Base-by-base conservation (phyloP, 345 rosid species). In the Bretschneidera sinensis region DNA sequence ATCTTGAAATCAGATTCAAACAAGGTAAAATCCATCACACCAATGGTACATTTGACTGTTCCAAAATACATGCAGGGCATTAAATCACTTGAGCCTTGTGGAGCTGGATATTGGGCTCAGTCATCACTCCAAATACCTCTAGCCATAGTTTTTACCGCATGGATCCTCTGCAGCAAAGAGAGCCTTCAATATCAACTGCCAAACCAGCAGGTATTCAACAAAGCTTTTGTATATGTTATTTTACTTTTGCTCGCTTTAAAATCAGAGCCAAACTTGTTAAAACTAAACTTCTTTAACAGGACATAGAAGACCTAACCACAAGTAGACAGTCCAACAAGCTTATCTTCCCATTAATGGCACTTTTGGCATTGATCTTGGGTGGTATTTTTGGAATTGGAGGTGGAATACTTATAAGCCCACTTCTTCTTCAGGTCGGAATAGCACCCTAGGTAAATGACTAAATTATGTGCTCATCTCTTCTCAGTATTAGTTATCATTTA, bases 351-450 rank as follows among this genome's bases (percentile, higher is more conserved):
- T 7, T 70, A 25, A 89, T 87, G 91, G 89, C 96, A 14, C 68
- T 89, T 5, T 23, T 83, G 61, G 96, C 98, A 0, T 97, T 97
- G 50, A 60, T 82, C 6, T 43, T 92, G 57, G 98, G 95, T 17
- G 95, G 98, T 62, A 73, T 85, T 64, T 92, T 89, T 2, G 98
- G 97, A 39, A 84, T 92, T 59, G 98, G 98, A 48, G 96, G 98
- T 4, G 97, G 92, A 39, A 87, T 89, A 96, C 87, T 89, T 23
- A 84, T 84, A 57, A 89, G 92, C 64, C 97, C 87, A 20, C 96
- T 92, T 69, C 98, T 92, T 52, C 88, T 92, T 35, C 94, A 83
- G 24, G 83, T 89, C 10, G 87, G 94, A 17, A 75, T 87, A 20
- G 69, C 81, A 34, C 96, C 94, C 1, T 85, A 85, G 96, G 92